A percentile compares a stretch with the other conserved stretches of the same genome.
phyloP scores from a whole-genome alignment of 352 stramenopile species.

The Phytophthora sansomeana region DNA sequence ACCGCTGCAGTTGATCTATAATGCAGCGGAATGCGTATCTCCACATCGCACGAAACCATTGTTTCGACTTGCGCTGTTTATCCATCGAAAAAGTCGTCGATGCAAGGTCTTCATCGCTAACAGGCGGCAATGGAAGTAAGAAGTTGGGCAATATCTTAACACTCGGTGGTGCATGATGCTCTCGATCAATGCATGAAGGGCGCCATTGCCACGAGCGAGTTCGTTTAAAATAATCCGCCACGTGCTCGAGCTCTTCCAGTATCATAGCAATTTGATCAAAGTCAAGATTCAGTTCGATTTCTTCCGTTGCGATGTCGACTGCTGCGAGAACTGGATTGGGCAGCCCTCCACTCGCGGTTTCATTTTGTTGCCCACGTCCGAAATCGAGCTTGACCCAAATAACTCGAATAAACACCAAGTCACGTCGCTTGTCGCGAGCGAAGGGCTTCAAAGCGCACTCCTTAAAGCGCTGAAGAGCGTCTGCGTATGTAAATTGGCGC shows the following conservation, averaged over 20 bases:
- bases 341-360: neutral
- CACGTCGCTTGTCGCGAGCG: conserved; percentile 38
- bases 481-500: conserved; percentile 15
- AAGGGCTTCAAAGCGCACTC: conserved; percentile 41
- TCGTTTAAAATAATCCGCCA: conserved; percentile 48
- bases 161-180: conserved; percentile 41
- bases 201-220: conserved; percentile 45
- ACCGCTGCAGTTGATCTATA: conserved; percentile 39
- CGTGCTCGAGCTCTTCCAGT: conserved; percentile 49
- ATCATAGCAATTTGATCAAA: conserved; percentile 64
- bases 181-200: conserved; percentile 62
- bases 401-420: conserved; percentile 57
- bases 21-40: conserved; percentile 65
- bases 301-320: conserved; percentile 67
- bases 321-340: conserved; percentile 35
- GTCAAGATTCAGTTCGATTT: conserved; percentile 60
- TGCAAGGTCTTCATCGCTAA: conserved; percentile 15
- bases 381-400: conserved; percentile 79
- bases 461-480: conserved; percentile 46
- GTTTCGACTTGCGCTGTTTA: conserved; percentile 46
- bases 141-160: conserved; percentile 37
- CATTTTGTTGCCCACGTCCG: conserved; percentile 14
- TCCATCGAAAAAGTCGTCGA: conserved; percentile 25
- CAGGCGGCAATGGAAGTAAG: conserved; percentile 48
- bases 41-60: conserved; percentile 78